Percentiles rank a stretch among this genome's conserved stretches.
Conservation (phyloP, 495 filamentous ascomycete genomes). For the Podospora fimiseda region DNA sequence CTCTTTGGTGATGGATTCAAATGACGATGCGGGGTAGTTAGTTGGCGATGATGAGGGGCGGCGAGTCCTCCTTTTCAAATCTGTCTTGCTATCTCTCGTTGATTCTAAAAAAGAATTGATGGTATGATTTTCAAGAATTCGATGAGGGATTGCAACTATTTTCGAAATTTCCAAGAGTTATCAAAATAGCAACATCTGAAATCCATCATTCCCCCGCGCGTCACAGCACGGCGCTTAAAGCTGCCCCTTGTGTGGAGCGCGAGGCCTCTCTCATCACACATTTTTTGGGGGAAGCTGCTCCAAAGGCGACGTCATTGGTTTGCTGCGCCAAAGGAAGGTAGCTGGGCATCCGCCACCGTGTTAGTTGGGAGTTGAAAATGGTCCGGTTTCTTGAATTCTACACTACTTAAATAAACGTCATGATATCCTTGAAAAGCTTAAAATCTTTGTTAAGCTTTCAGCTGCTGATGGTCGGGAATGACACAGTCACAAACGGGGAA, state of each 20-base stretch:
- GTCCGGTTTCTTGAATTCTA: too few species aligned
- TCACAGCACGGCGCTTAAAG: conserved; percentile 29
- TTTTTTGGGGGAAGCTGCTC: background rate
- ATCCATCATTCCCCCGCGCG: conserved; percentile 20
- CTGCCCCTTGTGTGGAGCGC: conserved; percentile 24
- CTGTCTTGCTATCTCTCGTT: too few species aligned
- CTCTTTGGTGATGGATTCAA: background rate
- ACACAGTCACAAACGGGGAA: too few species aligned
- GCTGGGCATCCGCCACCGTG: conserved; percentile 10
- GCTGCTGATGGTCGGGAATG: too few species aligned
- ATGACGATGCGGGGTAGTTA: background rate
- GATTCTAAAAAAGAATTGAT: too few species aligned
- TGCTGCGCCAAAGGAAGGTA: background rate
- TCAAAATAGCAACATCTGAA: conserved; percentile 29
- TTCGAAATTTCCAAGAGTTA: conserved; percentile 8
- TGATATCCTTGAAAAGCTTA: too few species aligned
- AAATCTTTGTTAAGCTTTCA: too few species aligned
- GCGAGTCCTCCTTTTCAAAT: background rate
- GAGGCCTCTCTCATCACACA: conserved; percentile 24
- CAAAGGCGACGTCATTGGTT: conserved; percentile 31
- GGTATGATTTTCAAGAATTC: background rate
- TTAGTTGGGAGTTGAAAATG: too few species aligned
- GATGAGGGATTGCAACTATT: too few species aligned
- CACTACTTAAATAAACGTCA: too few species aligned
- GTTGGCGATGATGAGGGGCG: background rate